These are phyloP conservation scores for Diphasiastrum complanatum DNA, from an alignment of 83 land plant genomes.

Conservation along the genomic window DNA sequence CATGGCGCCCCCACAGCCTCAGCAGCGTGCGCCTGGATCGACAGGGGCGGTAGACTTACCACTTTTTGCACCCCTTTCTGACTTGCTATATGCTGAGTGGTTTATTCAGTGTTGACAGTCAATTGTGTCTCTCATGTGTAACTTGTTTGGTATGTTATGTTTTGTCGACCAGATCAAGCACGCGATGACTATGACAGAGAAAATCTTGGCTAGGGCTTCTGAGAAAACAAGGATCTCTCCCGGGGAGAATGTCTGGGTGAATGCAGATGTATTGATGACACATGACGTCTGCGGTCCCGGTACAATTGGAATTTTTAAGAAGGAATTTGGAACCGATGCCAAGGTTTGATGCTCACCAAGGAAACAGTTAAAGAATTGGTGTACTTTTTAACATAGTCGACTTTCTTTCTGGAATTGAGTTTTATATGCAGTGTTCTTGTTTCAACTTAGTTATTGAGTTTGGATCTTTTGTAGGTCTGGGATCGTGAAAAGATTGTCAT, in stretches of 20 bases:
- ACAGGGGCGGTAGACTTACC: constrained; percentile 68
- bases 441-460: background rate
- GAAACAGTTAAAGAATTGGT: background rate
- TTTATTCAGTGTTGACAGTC: background rate
- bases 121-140: background rate
- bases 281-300: constrained; percentile 98
- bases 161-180: constrained; percentile 53
- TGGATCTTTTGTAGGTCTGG: constrained; percentile 58
- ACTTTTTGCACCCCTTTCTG: constrained; percentile 5
- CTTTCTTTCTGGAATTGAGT: background rate
- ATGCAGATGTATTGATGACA: constrained; percentile 88
- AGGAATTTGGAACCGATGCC: constrained; percentile 79
- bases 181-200: constrained; percentile 90
- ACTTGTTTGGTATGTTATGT: background rate
- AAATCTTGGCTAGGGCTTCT: constrained; percentile 70
- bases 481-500: constrained; percentile 89
- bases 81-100: background rate
- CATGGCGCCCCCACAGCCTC: constrained; percentile 60
- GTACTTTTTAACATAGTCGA: background rate
- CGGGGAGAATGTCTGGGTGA: constrained; percentile 92
- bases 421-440: background rate
- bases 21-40: constrained; percentile 57
- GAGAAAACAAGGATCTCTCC: constrained; percentile 55
- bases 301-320: constrained; percentile 81
- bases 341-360: constrained; percentile 53